Conservation (phyloP, 2,329 filamentous ascomycete species). For the Trichoderma sp. region DNA sequence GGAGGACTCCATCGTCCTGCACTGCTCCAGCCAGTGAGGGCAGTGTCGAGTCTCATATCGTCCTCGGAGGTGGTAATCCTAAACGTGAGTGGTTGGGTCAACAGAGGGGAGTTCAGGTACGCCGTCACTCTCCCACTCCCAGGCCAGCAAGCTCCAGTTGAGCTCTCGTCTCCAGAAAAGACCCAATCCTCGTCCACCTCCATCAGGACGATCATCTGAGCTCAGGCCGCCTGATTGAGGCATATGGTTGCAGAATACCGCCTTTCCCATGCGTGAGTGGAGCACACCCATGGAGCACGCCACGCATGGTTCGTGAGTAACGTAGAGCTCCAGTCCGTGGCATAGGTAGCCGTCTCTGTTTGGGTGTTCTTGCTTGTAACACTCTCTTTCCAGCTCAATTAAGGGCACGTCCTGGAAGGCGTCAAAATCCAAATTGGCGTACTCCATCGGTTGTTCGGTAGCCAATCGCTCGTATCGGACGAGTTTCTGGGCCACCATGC, state of each 20-base stretch:
- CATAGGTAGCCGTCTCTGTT: constrained; percentile 85
- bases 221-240: constrained; percentile 78
- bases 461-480: constrained; percentile 55
- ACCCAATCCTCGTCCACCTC: constrained; percentile 63
- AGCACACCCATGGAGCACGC: constrained; percentile 97
- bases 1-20: not conserved
- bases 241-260: constrained; percentile 81
- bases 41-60: constrained; percentile 37
- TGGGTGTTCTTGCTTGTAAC: constrained; percentile 65
- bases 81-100: constrained; percentile 53
- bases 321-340: constrained; percentile 88
- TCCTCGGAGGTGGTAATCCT: constrained; percentile 47
- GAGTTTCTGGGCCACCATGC: constrained; percentile 73
- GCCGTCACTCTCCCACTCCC: constrained; percentile 66
- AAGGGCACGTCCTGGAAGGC: constrained; percentile 70
- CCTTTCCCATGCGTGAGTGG: constrained; percentile 86
- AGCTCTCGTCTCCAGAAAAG: constrained; percentile 74
- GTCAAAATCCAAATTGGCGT: constrained; percentile 54
- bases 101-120: constrained; percentile 43
- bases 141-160: constrained; percentile 83
- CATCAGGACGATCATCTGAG: constrained; percentile 66
- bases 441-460: constrained; percentile 36
- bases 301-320: constrained; percentile 93
- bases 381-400: constrained; percentile 63
- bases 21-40: not conserved